These are phyloP conservation scores for Pelomyxa schiedti DNA, from an alignment of 78 protist genomes.

Conservation along the genomic window DNA sequence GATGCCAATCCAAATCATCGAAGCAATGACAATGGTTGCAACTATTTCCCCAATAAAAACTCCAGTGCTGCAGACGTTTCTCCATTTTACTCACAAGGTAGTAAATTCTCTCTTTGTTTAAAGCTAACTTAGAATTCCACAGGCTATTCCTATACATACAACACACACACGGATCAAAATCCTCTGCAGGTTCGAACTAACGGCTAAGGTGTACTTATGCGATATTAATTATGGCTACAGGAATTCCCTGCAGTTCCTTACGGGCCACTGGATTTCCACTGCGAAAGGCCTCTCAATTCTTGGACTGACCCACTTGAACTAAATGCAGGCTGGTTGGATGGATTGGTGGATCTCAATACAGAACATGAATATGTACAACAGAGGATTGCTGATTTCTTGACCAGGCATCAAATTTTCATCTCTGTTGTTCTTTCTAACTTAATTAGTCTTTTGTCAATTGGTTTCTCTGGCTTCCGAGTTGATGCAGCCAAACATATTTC, in stretches of 20 bases:
- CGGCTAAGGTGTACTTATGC: no score
- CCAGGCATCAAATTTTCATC: constrained; percentile 5
- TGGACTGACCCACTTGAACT: constrained; percentile 59
- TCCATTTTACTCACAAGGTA: constrained; percentile 13
- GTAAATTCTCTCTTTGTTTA: no score
- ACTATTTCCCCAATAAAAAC: constrained; percentile 27
- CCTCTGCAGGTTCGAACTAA: no score
- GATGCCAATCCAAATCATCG: constrained; percentile 14
- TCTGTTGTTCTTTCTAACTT: neutral
- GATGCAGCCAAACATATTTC: constrained; percentile 66
- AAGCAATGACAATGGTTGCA: neutral
- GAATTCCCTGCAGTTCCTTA: constrained; percentile 59
- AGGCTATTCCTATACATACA: constrained; percentile 14
- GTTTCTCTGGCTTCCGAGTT: constrained; percentile 54
- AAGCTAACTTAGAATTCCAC: no score
- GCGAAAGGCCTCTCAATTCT: constrained; percentile 44
- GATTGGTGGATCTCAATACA: constrained; percentile 56
- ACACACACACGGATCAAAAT: constrained; percentile 13
- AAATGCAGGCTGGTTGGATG: constrained; percentile 59
- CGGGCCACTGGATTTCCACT: constrained; percentile 54
- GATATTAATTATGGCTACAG: no score
- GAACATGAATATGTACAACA: constrained; percentile 40
- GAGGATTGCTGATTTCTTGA: constrained; percentile 44
- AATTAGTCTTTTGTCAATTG: constrained; percentile 6
- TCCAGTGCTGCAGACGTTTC: constrained; percentile 1